These are phyloP conservation scores for Kokia cookei DNA, from an alignment of 441 rosid genomes.

Conservation along the genomic window DNA sequence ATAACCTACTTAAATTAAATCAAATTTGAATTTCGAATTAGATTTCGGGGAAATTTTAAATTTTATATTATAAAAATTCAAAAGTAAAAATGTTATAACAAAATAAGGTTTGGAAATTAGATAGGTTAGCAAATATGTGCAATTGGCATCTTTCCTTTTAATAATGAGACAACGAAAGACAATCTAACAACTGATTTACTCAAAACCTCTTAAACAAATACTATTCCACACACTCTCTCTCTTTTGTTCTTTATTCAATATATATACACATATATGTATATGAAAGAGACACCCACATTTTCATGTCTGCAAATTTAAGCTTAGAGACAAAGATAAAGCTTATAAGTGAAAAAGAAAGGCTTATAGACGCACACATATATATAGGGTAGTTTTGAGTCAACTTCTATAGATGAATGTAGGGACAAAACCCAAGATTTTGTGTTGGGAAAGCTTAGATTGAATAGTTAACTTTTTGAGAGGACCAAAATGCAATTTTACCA, in stretches of 20 bases:
- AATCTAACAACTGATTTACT: conserved; percentile 3
- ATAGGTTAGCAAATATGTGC: neutral
- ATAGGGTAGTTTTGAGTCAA: neutral
- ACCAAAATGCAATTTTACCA: no score
- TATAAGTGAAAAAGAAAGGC: neutral
- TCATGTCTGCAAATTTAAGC: conserved; percentile 24
- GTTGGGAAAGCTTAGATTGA: no score
- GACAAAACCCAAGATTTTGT: neutral
- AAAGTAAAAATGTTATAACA: no score
- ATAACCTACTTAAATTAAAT: no score
- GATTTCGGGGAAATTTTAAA: no score
- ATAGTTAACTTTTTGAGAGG: no score
- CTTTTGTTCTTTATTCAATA: no score
- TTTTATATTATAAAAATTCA: no score
- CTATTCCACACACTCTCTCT: neutral
- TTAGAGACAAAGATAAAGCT: neutral
- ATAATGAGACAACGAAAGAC: conserved; percentile 11
- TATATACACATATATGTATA: neutral
- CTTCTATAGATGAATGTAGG: no score
- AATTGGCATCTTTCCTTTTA: neutral
- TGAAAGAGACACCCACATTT: conserved; percentile 29
- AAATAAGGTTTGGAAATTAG: neutral
- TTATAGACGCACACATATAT: neutral
- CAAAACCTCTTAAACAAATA: neutral
- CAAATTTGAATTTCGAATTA: no score